Evolutionary conservation across 768 basidiomycete species (phyloP).

Genomic region (Collybia mongolica): DNA sequence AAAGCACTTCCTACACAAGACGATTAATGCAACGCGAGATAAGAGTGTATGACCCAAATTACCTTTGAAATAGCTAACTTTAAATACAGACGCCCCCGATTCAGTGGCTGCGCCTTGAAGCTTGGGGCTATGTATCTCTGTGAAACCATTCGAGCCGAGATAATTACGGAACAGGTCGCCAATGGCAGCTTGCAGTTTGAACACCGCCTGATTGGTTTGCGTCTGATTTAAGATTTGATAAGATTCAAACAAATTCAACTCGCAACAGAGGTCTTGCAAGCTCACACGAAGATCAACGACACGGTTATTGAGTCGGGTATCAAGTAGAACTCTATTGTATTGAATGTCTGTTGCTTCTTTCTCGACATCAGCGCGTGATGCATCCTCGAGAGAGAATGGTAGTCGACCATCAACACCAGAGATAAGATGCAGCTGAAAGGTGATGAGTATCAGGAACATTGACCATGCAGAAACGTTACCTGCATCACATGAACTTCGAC

Average conservation of each 20-base stretch:
- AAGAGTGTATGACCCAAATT: neutral
- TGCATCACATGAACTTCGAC: constrained; percentile 84
- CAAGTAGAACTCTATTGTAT: constrained; percentile 81
- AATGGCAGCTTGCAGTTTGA: constrained; percentile 88
- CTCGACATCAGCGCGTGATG: constrained; percentile 78
- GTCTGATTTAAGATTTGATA: constrained; percentile 59
- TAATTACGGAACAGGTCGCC: constrained; percentile 85
- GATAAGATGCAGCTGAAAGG: constrained; percentile 72
- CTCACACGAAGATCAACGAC: constrained; percentile 89
- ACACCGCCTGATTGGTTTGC: constrained; percentile 93
- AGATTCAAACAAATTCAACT: neutral
- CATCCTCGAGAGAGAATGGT: constrained; percentile 93
- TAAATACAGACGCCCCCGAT: constrained; percentile 95
- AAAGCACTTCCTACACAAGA: constrained; percentile 69
- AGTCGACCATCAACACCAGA: constrained; percentile 77
- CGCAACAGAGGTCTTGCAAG: constrained; percentile 8
- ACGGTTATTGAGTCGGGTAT: constrained; percentile 93
- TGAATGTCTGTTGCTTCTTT: constrained; percentile 56
- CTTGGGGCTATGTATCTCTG: constrained; percentile 97
- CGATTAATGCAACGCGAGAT: constrained; percentile 1
- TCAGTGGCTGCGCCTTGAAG: constrained; percentile 97
- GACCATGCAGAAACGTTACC: constrained; percentile 39
- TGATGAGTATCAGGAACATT: constrained; percentile 3
- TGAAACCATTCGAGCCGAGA: constrained; percentile 73
- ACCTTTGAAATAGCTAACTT: constrained; percentile 98